phyloP scores from a whole-genome alignment of 2,329 filamentous ascomycete species.

The Xylaria sp. region DNA sequence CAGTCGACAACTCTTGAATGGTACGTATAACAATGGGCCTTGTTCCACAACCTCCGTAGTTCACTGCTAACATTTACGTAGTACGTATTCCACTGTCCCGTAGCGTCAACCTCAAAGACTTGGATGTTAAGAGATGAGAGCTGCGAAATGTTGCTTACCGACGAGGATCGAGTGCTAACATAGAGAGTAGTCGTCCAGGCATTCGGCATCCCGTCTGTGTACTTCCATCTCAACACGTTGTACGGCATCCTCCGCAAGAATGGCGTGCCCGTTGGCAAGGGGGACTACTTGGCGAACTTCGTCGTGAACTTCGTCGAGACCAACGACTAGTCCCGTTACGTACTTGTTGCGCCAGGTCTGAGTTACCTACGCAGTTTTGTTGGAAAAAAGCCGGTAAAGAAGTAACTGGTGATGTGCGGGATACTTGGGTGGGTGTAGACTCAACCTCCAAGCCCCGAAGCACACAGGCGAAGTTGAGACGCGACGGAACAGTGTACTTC shows the following conservation, averaged over 20 bases:
- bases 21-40: slow-evolving; percentile 3
- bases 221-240: slow-evolving; percentile 63
- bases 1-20: slow-evolving; percentile 40
- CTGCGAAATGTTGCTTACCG: no score
- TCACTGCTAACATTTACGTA: slow-evolving; percentile 2
- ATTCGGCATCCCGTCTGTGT: slow-evolving; percentile 62
- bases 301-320: no score
- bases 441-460: no score
- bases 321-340: no score
- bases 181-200: slow-evolving; percentile 41
- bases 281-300: slow-evolving; percentile 49
- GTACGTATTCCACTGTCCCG: slow-evolving; percentile 3
- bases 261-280: slow-evolving; percentile 65
- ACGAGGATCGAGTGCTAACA: neutral
- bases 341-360: no score
- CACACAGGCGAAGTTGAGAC: no score
- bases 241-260: slow-evolving; percentile 64
- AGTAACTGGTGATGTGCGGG: no score
- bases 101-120: neutral
- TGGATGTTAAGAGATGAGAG: no score
- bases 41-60: neutral
- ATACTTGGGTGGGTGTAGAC: no score
- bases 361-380: no score
- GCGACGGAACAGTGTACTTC: no score
- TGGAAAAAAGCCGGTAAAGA: no score